A percentile compares a stretch with the other conserved stretches of the same genome.
phyloP scores from a whole-genome alignment of 2,329 filamentous ascomycete species.

The Fusarium pseudograminearum region DNA sequence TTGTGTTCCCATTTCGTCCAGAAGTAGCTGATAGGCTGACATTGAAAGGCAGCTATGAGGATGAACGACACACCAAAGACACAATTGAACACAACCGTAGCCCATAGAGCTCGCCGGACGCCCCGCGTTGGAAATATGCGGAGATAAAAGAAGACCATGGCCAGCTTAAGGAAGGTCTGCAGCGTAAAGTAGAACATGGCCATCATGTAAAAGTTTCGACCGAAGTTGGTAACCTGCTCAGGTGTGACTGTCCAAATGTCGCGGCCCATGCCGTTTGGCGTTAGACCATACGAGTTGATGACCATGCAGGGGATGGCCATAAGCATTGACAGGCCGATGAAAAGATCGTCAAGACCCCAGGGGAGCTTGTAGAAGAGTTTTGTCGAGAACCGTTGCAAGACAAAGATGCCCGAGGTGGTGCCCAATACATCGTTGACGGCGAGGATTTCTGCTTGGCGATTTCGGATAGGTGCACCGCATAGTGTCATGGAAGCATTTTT shows the following conservation, averaged over 20 bases:
- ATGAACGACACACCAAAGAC: conserved; percentile 58
- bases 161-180: conserved; percentile 62
- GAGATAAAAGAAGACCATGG: conserved; percentile 67
- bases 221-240: conserved; percentile 58
- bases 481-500: conserved; percentile 47
- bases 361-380: conserved; percentile 52
- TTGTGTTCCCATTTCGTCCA: conserved; percentile 65
- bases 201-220: conserved; percentile 57
- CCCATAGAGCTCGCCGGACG: conserved; percentile 58
- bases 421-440: conserved; percentile 47
- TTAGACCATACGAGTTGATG: conserved; percentile 50
- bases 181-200: conserved; percentile 61
- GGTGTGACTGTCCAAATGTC: conserved; percentile 64
- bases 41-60: conserved; percentile 63
- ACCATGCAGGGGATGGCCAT: conserved; percentile 49
- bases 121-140: conserved; percentile 61
- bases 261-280: conserved; percentile 59
- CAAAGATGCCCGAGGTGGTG: conserved; percentile 53
- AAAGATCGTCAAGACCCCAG: conserved; percentile 56
- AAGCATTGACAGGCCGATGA: conserved; percentile 49
- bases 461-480: conserved; percentile 47
- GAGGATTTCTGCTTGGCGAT: conserved; percentile 45
- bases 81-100: conserved; percentile 56
- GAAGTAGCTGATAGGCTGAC: conserved; percentile 62
- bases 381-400: conserved; percentile 56